Base-by-base conservation (phyloP, 768 basidiomycete species). In the Russula sp. region DNA sequence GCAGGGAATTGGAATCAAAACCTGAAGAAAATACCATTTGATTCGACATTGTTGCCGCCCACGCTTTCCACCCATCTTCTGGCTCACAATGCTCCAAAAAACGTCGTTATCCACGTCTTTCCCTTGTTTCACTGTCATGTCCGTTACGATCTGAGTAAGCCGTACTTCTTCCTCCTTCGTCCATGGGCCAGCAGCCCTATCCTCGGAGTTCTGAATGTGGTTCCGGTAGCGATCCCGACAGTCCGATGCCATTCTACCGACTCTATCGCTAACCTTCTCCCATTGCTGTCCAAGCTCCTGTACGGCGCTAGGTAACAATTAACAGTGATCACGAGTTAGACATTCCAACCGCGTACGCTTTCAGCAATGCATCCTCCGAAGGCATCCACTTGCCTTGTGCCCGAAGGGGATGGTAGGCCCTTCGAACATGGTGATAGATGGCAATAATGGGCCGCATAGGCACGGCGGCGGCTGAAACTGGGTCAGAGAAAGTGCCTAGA, bases 191-290 rank as follows among this genome's bases (percentile, higher is more conserved):
- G 59, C 8, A 45, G 79, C 69, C n/a, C 88, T 83, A 13, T 80
- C 75, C 25, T 86, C 85, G 16, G 83, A 80, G 65, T 86, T 81
- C 20, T 83, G 77, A 34, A 93, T 80, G 67, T 93, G 88, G 70
- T 93, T 93, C 56, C 91, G 85, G 73, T 86, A 93, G 58, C 91
- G 81, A 73, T 93, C 91, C 10, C 91, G 81, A 72, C 91, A 93
- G 70, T 93, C 91, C 3, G 84, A 77, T 18, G 87, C 83, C 80
- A 83, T 85, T 46, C 91, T 79, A 29, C 88, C 88, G 6, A 93
- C 89, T 20, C 78, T 71, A 46, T 73, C 73, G 68, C 86, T 84
- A 47, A 93, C 80, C 68, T 85, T 87, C 73, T 90, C 87, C 91
- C 91, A 93, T 69, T 84, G 82, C 65, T 87, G 86, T 14, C 91